Evolutionary conservation across 176 grass and related monocot species (phyloP), one percentile per base, ranked within the genome.

Genomic region (Aegilops speltoides): DNA sequence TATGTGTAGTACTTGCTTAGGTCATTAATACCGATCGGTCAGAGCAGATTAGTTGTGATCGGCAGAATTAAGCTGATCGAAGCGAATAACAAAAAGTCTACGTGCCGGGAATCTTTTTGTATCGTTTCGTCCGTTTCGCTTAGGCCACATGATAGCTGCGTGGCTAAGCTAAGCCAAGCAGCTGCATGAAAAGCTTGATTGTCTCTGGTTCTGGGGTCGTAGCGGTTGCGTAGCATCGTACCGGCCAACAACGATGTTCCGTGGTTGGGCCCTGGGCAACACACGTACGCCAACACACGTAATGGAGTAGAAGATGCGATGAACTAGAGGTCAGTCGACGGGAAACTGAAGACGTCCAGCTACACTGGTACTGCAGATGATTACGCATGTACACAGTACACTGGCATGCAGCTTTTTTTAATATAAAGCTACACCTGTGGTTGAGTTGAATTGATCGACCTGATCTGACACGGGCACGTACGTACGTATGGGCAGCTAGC

Each of bases 151-250:
- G 78, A 59, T 15, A 3, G 64, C 15, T 52, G 11, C 28, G n/a
- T 32, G 85, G 36, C 2, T 34, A 34, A 34, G 41, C 38, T 41
- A 41, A 41, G 9, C 9, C 2, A 38, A 41, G 9, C 38, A 48
- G 45, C 13, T 48, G 45, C 45, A 48, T 38, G 73, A 64, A 64
- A 31, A 4, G 45, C 12, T 38, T n/a, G n/a, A n/a, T n/a, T 90
- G 79, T 90, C 64, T 28, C 73, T 65, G 40, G 8, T 64, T 79
- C 0, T 17, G 56, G 79, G 64, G 24, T 8, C 12, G 61, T 5
- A 32, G 80, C 28, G 19, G 83, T 77, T 45, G 80, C 29, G 72
- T 50, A 43, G 71, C 73, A 56, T 40, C 65, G 31, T 59, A 82
- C 22, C 25, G 29, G 22, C 34, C 80, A 67, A 59, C 89, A 76